Base-by-base conservation (phyloP, 2,329 filamentous ascomycete genomes). In the Sphaceloma murrayae region DNA sequence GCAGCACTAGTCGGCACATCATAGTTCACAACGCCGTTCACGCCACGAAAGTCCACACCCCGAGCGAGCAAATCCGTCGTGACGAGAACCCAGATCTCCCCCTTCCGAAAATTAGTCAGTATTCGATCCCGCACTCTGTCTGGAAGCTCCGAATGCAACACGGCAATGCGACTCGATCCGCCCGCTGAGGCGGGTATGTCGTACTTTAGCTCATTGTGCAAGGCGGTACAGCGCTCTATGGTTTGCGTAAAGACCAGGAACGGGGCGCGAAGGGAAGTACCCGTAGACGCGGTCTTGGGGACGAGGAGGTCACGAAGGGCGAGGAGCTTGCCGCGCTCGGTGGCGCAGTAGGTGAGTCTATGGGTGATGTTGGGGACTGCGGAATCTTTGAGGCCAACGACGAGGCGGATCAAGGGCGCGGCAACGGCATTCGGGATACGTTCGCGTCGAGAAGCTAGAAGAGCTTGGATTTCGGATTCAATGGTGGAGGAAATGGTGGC, bases 231-330 rank as follows among this genome's bases (percentile, higher is more conserved):
- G 54, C 91, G 79, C 43, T 88, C 82, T 46, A 98, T 94, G 1
- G 89, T 95, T 65, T 98, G 91, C 0, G 89, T 91, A 62, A 98
- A 98, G 48, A 98, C 82, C 4, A 98, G 73, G 65, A 95, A 94
- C 0, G 91, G 91, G 0, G 91, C 86, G 1, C 85, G 78, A 34
- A 96, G 70, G 2, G 68, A 64, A 5, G 68, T 62, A 14, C 56
- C 53, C 5, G 70, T 68, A 19, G 77, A 71, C 7, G 75, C 72
- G 1, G 78, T 70, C 5, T 74, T 75, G 0, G 89, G 88, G 53
- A 86, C 87, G 1, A 96, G 72, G 21, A 98, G 75, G 58, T 96
- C 87, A 34, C 91, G 82, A 9, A 98, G 73, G 5, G 85, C 88
- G 45, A 95, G 78, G 21, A 98, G 77, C 61, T 98, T 98, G 48